These are phyloP conservation scores for Pseudogymnoascus sp. DNA, from an alignment of 2,329 filamentous ascomycete genomes.

Conservation along the genomic window DNA sequence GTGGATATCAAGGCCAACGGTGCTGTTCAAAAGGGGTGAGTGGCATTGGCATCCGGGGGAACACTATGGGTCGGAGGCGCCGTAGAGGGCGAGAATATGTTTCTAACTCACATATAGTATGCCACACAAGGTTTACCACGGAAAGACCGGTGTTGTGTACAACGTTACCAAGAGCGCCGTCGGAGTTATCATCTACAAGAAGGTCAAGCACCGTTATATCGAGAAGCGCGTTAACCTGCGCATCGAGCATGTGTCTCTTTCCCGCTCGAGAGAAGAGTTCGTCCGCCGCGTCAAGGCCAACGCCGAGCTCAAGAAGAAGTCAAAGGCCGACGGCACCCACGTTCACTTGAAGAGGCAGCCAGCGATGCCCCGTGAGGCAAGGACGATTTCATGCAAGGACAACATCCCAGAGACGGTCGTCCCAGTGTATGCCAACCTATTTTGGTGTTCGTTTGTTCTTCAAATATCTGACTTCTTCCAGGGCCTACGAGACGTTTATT, in stretches of 20 bases:
- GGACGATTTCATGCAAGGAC: slow-evolving; percentile 70
- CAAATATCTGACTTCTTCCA: slow-evolving; percentile 65
- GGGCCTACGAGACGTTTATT: slow-evolving; percentile 8
- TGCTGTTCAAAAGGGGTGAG: slow-evolving; percentile 96
- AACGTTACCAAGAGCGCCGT: slow-evolving; percentile 98
- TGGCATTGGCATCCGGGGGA: slow-evolving; percentile 24
- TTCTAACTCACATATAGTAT: slow-evolving; percentile 50
- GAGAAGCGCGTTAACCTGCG: slow-evolving; percentile 99
- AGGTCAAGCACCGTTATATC: slow-evolving; percentile 98
- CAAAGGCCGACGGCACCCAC: slow-evolving; percentile 79
- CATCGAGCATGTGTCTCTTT: slow-evolving; percentile 92
- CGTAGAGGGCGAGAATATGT: neutral
- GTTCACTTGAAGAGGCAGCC: slow-evolving; percentile 92
- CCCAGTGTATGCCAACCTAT: slow-evolving; percentile 38
- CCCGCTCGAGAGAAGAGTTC: slow-evolving; percentile 95
- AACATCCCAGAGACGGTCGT: slow-evolving; percentile 85
- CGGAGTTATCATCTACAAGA: slow-evolving; percentile 99
- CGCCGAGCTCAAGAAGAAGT: slow-evolving; percentile 83
- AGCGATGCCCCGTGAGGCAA: slow-evolving; percentile 66
- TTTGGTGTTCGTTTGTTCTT: slow-evolving; percentile 73
- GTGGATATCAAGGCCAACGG: slow-evolving; percentile 98
- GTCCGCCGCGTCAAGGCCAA: slow-evolving; percentile 93
- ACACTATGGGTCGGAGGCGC: neutral
- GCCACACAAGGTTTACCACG: slow-evolving; percentile 99
- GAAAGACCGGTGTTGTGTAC: slow-evolving; percentile 97